phyloP scores from a whole-genome alignment of 208 protist species.

The Leishmania arabica region DNA sequence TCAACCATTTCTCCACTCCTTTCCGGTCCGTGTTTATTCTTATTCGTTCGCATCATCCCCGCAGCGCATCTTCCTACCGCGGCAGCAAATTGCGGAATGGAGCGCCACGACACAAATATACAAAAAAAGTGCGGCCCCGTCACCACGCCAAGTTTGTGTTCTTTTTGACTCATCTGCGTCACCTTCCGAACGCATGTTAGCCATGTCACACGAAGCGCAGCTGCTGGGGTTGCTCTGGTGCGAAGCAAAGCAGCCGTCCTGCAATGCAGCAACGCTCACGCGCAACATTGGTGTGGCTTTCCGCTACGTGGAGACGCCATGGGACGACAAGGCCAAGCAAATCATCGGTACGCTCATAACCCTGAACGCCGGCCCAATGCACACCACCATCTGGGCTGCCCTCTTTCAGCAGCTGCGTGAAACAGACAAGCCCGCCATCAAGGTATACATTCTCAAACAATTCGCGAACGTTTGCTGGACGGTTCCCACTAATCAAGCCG shows the following conservation, averaged over 20 bases:
- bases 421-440: conserved; percentile 14
- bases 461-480: conserved; percentile 48
- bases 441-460: conserved; percentile 49
- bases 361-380: conserved; percentile 28
- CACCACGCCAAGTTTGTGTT: neutral
- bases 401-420: conserved; percentile 52
- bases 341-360: conserved; percentile 33
- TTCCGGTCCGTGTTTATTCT: neutral
- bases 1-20: neutral
- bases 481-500: conserved; percentile 35
- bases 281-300: conserved; percentile 23
- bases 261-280: conserved; percentile 27
- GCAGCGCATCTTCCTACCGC: neutral
- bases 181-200: neutral
- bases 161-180: neutral
- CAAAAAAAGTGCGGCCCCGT: neutral
- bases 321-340: conserved; percentile 24
- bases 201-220: neutral
- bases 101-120: neutral
- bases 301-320: conserved; percentile 25
- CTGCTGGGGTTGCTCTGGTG: conserved; percentile 2
- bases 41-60: neutral
- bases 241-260: conserved; percentile 19
- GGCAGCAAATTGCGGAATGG: no score
- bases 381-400: conserved; percentile 55